phyloP scores from a whole-genome alignment of 441 rosid species.

The Pelargonium australe region DNA sequence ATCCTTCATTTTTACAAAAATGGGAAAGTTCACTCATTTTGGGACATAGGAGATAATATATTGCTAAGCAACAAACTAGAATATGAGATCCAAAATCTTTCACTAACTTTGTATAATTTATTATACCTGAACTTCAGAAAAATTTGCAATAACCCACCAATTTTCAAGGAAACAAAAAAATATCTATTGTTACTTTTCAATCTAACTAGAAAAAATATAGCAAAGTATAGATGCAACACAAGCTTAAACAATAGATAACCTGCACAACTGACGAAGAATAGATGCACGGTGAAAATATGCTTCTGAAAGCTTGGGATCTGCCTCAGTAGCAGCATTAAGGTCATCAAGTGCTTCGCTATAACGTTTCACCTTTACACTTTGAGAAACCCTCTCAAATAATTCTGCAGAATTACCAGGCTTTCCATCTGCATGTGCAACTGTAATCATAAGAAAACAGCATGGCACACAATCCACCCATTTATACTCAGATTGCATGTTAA shows the following conservation, averaged over 20 bases:
- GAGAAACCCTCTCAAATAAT: constrained; percentile 68
- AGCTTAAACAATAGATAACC: constrained; percentile 35
- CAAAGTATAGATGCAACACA: background rate
- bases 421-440: constrained; percentile 38
- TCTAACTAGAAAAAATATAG: background rate
- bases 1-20: too few relatives aligned
- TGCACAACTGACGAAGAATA: constrained; percentile 77
- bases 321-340: constrained; percentile 86
- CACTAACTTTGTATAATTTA: too few relatives aligned
- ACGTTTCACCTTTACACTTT: constrained; percentile 63
- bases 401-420: constrained; percentile 54
- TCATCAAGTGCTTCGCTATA: constrained; percentile 82
- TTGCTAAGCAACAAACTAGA: too few relatives aligned
- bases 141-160: background rate
- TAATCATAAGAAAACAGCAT: too few relatives aligned
- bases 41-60: too few relatives aligned
- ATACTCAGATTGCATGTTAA: background rate
- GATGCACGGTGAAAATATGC: constrained; percentile 75
- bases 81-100: too few relatives aligned
- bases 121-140: background rate
- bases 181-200: background rate
- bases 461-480: too few relatives aligned
- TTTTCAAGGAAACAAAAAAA: too few relatives aligned
- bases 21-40: too few relatives aligned
- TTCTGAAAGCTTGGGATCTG: constrained; percentile 77